A percentile compares a stretch with the other conserved stretches of the same genome.
Conservation (phyloP, 2,329 filamentous ascomycete species). For the Myriosclerotinia curreyana region DNA sequence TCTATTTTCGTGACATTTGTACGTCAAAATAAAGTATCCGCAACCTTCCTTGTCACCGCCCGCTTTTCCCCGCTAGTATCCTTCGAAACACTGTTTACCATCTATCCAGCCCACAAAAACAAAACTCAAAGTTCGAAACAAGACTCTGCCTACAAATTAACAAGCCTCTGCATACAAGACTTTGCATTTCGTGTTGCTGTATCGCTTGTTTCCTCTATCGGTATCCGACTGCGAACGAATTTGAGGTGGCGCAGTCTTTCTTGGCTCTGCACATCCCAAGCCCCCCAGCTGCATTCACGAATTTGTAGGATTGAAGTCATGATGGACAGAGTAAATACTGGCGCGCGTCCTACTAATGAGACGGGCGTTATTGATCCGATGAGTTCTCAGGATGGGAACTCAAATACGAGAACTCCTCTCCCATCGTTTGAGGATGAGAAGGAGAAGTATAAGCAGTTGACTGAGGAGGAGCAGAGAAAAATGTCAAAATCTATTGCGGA, state of each 20-base stretch:
- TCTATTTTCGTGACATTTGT: background rate
- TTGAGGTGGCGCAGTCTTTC: constrained; percentile 10
- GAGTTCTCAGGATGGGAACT: too few relatives aligned
- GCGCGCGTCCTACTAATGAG: background rate
- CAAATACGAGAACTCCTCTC: background rate
- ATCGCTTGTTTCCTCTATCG: background rate
- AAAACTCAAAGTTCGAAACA: background rate
- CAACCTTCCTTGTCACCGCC: background rate
- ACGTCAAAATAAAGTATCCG: constrained; percentile 6
- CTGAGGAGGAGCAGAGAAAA: constrained; percentile 23
- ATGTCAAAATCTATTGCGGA: constrained; percentile 28
- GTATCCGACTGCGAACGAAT: background rate
- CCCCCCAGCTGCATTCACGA: background rate
- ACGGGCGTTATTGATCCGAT: background rate
- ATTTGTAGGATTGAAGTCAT: constrained; percentile 9
- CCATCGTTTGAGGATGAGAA: background rate
- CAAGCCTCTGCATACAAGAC: background rate
- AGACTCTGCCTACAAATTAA: background rate
- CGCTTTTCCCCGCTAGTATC: constrained; percentile 1
- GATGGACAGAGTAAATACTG: background rate
- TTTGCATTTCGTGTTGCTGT: background rate
- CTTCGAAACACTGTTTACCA: background rate
- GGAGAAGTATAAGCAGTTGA: constrained; percentile 10
- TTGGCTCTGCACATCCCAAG: constrained; percentile 10
- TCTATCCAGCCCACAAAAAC: background rate